phyloP scores from a whole-genome alignment of 2,329 filamentous ascomycete species.

The Basipetospora chlamydospora region DNA sequence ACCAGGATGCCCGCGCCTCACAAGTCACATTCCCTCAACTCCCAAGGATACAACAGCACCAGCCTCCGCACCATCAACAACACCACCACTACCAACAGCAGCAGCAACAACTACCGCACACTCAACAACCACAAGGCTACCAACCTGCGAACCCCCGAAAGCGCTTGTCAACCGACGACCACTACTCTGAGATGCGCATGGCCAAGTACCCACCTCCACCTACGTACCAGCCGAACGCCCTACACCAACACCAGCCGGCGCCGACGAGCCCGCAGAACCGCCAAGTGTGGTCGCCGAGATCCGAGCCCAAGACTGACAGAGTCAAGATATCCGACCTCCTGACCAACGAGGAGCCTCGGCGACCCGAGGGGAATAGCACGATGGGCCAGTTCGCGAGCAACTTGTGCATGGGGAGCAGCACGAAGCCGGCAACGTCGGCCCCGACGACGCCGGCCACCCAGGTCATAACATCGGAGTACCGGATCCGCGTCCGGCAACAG shows the following conservation, averaged over 20 bases:
- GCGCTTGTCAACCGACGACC: constrained; percentile 3
- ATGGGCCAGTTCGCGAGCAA: no score
- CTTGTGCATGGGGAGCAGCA: constrained; percentile 3
- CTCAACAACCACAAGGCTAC: neutral
- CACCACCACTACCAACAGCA: neutral
- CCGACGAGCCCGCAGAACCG: constrained; percentile 3
- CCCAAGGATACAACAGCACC: constrained; percentile 4
- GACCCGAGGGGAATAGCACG: constrained; percentile 1
- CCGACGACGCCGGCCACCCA: neutral
- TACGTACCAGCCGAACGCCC: constrained; percentile 5
- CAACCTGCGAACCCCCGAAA: constrained; percentile 4
- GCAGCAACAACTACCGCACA: neutral
- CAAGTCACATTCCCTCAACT: constrained; percentile 1
- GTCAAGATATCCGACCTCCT: constrained; percentile 12
- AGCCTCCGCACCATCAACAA: constrained; percentile 1
- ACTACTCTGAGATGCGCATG: constrained; percentile 8
- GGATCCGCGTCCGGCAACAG: constrained; percentile 57
- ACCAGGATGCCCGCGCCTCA: constrained; percentile 5
- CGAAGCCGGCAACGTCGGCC: neutral
- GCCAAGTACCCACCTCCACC: constrained; percentile 9
- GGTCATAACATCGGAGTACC: constrained; percentile 17
- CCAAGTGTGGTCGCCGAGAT: constrained; percentile 3
- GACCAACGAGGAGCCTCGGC: constrained; percentile 6
- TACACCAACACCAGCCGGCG: constrained; percentile 2
- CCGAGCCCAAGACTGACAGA: constrained; percentile 8